phyloP scores from a whole-genome alignment of 441 rosid species.

The Bruguiera hainesii region DNA sequence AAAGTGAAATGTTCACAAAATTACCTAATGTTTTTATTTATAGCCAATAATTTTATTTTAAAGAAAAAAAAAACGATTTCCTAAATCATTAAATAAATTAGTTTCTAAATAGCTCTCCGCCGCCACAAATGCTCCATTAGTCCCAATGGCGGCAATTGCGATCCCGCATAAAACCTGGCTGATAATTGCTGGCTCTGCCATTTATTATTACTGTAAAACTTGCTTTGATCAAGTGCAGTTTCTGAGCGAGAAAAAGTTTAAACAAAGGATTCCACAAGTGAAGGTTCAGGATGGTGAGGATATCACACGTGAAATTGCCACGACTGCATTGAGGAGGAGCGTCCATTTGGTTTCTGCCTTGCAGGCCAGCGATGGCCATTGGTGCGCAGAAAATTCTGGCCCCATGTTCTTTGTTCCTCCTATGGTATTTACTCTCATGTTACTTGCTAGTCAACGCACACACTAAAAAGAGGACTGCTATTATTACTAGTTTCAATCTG shows the following conservation, averaged over 20 bases:
- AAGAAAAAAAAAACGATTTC: no score
- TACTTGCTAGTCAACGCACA: background rate
- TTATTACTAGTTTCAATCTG: background rate
- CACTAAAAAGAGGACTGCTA: background rate
- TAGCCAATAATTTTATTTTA: no score
- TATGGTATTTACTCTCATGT: background rate
- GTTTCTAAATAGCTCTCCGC: no score
- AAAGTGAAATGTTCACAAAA: no score
- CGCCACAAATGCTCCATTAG: no score
- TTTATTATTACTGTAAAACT: no score
- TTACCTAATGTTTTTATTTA: no score
- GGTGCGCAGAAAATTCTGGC: constrained; percentile 11
- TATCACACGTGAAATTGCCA: background rate
- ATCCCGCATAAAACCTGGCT: no score
- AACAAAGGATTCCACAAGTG: constrained; percentile 11
- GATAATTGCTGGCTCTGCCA: no score
- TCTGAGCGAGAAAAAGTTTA: constrained; percentile 19
- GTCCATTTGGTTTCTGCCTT: constrained; percentile 9
- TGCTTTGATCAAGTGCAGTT: constrained; percentile 11
- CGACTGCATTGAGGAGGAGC: constrained; percentile 11
- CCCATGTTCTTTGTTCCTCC: constrained; percentile 4
- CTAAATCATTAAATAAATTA: no score
- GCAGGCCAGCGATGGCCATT: constrained; percentile 21
- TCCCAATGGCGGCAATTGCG: no score
- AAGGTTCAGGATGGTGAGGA: constrained; percentile 8